These are phyloP conservation scores for Suillus paluster DNA, from an alignment of 768 basidiomycete species.

Conservation along the genomic window DNA sequence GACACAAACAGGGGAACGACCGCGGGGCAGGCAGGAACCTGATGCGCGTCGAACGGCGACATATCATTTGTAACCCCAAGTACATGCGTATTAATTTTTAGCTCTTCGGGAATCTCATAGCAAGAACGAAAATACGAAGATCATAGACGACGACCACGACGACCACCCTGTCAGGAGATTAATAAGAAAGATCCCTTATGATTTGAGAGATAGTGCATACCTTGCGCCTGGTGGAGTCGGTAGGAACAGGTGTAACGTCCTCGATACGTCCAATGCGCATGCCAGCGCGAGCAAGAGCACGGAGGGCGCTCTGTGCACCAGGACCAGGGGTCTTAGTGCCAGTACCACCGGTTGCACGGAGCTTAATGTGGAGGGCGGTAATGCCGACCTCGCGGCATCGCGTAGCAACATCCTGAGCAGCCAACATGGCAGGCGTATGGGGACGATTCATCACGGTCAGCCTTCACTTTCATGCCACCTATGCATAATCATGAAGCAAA, in stretches of 20 bases:
- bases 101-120: constrained; percentile 13
- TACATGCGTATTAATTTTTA: constrained; percentile 40
- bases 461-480: constrained; percentile 99
- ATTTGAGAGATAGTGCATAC: constrained; percentile 43
- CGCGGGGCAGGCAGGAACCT: constrained; percentile 78
- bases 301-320: constrained; percentile 96
- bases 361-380: constrained; percentile 98
- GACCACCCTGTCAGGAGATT: constrained; percentile 77
- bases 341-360: constrained; percentile 97
- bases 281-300: constrained; percentile 96
- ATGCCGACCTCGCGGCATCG: constrained; percentile 99
- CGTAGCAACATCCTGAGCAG: constrained; percentile 93
- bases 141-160: constrained; percentile 95
- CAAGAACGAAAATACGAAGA: constrained; percentile 19
- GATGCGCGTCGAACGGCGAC: constrained; percentile 92
- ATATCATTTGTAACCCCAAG: constrained; percentile 47
- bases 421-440: constrained; percentile 98
- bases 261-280: constrained; percentile 99
- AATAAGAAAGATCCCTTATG: constrained; percentile 8
- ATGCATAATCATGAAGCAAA: neutral
- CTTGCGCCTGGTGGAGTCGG: constrained; percentile 97
- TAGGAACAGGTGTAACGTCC: constrained; percentile 97
- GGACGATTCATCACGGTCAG: constrained; percentile 99
- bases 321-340: constrained; percentile 99
- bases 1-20: constrained; percentile 48